A percentile compares a stretch with the other conserved stretches of the same genome.
phyloP scores from a whole-genome alignment of 179 eudicot genomes.

The Actinidia chinensis region DNA sequence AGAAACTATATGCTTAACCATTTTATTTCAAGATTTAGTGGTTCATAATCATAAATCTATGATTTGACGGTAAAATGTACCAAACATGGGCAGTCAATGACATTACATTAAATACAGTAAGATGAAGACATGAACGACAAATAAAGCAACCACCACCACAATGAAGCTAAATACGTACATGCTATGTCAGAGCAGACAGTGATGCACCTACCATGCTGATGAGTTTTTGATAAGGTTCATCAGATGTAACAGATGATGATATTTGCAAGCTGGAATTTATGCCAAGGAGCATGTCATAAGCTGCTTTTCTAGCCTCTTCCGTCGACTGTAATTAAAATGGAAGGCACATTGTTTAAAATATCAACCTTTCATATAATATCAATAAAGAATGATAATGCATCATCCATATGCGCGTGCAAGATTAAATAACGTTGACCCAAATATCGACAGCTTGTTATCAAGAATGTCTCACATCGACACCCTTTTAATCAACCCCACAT shows the following conservation, averaged over 20 bases:
- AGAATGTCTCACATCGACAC: too few relatives aligned
- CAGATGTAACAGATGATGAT: slow-evolving; percentile 39
- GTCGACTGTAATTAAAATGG: slow-evolving; percentile 45
- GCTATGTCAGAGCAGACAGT: neutral
- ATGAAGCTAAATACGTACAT: slow-evolving; percentile 3
- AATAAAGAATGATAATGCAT: too few relatives aligned
- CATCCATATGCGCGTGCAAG: too few relatives aligned
- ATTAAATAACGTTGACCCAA: too few relatives aligned
- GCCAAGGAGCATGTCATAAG: slow-evolving; percentile 72
- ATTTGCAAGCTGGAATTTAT: slow-evolving; percentile 56
- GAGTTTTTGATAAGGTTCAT: slow-evolving; percentile 51
- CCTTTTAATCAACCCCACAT: too few relatives aligned
- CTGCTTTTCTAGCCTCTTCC: slow-evolving; percentile 75
- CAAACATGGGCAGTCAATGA: neutral
- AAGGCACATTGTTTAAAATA: neutral
- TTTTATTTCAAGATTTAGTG: neutral
- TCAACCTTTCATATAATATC: neutral
- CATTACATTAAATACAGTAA: neutral
- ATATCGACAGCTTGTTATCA: too few relatives aligned
- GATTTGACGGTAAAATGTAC: neutral
- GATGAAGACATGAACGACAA: slow-evolving; percentile 3
- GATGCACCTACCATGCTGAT: slow-evolving; percentile 61
- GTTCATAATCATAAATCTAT: neutral
- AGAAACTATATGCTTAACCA: neutral
- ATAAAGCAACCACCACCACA: neutral